Evolutionary conservation across 2,329 filamentous ascomycete genomes (phyloP), one percentile per base, ranked within the genome.

Genomic region (Tolypocladium pustulatum): DNA sequence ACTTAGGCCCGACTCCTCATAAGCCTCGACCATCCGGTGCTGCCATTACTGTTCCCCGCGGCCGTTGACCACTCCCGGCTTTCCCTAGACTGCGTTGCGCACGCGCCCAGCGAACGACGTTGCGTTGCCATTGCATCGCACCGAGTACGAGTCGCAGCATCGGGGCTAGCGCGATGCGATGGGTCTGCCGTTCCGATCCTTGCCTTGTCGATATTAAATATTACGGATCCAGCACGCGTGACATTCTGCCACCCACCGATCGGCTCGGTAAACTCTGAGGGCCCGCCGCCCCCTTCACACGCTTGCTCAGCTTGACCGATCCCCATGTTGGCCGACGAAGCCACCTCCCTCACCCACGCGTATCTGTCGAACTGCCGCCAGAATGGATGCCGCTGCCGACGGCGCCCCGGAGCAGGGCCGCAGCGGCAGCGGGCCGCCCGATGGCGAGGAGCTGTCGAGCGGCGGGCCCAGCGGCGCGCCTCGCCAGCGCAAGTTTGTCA

Each of bases 401-500:
- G 46, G 46, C 27, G 46, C 46, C 46, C 46, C 46, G 46, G 46
- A 12, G 13, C 25, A 30, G 43, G 43, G 25, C 43, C 43, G 46
- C 25, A 9, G 22, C 41, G 22, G 41, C 41, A 27, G 41, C 41
- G 12, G 22, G n/a, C 41, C 5, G 46, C 46, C 46, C 15, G 46
- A 17, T 6, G 43, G 4, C 46, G 43, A 49, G 13, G 43, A 13
- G 8, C n/a, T 22, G 8, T 3, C 20, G n/a, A 27, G 12, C 43
- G 22, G 43, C 13, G 38, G 20, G 32, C 37, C 3, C 38, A 41
- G 37, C 37, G 54, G 17, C 53, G 15, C 36, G 34, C 55, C 46
- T 8, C 27, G 58, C 12, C 34, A 67, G 55, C 74, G 74, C 64
- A 73, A 71, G 58, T 76, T 75, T 63, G 72, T 69, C 60, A 71